Base-by-base conservation (phyloP, 2,329 filamentous ascomycete species). In the Clarireedia paspali region DNA sequence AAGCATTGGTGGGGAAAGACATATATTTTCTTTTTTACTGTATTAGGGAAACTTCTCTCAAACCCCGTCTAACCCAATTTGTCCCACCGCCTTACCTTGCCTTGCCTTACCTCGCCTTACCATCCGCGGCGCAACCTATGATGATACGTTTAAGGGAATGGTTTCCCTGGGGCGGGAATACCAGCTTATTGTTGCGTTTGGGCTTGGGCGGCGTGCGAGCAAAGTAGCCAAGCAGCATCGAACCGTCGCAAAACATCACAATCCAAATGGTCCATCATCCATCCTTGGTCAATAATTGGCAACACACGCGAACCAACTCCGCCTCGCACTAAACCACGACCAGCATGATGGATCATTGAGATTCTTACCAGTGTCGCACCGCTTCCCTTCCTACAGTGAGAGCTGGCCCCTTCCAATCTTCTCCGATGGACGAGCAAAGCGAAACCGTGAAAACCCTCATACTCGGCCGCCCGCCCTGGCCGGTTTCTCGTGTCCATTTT, bases 401-500 rank as follows among this genome's bases (percentile, higher is more conserved):
- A 10, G 24, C 4, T 3, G 20, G 20, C 44, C 14, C 20, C 26
- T 47, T 26, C 39, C 39, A n/a, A 26, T 47, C 20, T 47, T 27
- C 26, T 17, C 57, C 55, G 47, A 56, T 49, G 50, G 38, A 53
- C 50, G 30, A 45, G 44, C 44, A 39, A 55, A n/a, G 34, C 39
- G 15, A 55, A 55, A 45, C 30, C 26, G 30, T 14, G 46, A 10
- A 40, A 42, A n/a, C 17, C 34, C 27, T 39, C 39, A 46, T 27
- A 46, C 30, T 49, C 20, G 30, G 27, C 20, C 45, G 30, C 45
- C 38, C 15, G 9, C 14, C 17, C 48, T 20, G 48, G 17, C 30
- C 17, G 23, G 36, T 55, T 58, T 58, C 59, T 59, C 61, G 59
- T 61, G 56, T 61, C 60, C 60, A 61, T 57, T 60, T 60, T 63